These are phyloP conservation scores for Trichaptum fuscoviolaceum DNA, from an alignment of 768 basidiomycete genomes.

Conservation along the genomic window DNA sequence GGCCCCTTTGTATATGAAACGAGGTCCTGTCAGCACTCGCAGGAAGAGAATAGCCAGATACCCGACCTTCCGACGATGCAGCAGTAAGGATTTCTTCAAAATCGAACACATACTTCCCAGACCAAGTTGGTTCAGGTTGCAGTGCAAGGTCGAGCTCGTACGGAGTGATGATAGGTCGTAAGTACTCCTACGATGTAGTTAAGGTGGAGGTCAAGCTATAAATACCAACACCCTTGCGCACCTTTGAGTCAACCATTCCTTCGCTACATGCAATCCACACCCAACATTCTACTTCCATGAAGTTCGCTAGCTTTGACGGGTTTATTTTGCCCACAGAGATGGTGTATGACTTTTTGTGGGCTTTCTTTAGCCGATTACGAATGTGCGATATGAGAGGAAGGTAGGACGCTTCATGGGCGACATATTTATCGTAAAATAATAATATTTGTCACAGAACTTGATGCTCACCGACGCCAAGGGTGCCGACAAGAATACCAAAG, in stretches of 20 bases:
- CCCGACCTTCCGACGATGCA: background rate
- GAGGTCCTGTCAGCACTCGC: background rate
- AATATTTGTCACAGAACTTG: too few relatives aligned
- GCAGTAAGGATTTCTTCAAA: conserved; percentile 54
- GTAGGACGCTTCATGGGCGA: conserved; percentile 57
- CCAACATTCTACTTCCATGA: conserved; percentile 94
- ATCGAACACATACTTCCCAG: conserved; percentile 73
- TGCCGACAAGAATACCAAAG: conserved; percentile 92
- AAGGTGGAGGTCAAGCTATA: background rate
- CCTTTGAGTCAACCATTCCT: conserved; percentile 72
- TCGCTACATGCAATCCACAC: conserved; percentile 93
- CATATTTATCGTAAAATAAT: too few relatives aligned
- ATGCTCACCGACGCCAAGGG: conserved; percentile 75
- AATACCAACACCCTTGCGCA: conserved; percentile 15
- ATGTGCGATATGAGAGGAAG: conserved; percentile 80
- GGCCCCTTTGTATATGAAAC: background rate
- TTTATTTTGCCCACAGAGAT: conserved; percentile 93
- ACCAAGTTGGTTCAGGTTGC: conserved; percentile 64
- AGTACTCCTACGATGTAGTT: conserved; percentile 60
- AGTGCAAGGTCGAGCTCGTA: conserved; percentile 85
- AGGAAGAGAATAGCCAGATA: background rate
- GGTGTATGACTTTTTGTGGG: conserved; percentile 89
- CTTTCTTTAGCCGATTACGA: conserved; percentile 57
- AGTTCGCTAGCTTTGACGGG: conserved; percentile 92
- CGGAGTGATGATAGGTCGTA: conserved; percentile 88